These are phyloP conservation scores for Populus hybrid DNA, from an alignment of 441 rosid species.

Conservation along the genomic window DNA sequence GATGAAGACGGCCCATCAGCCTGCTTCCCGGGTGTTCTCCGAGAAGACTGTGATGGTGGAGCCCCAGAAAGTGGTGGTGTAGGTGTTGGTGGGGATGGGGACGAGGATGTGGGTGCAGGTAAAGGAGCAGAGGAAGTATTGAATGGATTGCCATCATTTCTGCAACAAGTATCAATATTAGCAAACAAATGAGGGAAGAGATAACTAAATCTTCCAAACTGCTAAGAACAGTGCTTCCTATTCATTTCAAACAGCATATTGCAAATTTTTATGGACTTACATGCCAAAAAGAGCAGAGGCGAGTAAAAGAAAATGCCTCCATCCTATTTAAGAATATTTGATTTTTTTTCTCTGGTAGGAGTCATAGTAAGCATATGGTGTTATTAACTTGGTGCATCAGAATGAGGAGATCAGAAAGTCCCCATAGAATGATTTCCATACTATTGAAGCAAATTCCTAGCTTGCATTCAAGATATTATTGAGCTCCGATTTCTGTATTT, in stretches of 20 bases:
- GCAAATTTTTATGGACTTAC: neutral
- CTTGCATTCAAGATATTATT: neutral
- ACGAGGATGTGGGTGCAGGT: constrained; percentile 51
- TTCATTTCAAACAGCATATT: neutral
- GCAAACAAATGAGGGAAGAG: constrained; percentile 12
- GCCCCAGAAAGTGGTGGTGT: constrained; percentile 35
- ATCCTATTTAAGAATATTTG: neutral
- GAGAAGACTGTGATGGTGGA: constrained; percentile 38
- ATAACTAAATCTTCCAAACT: constrained; percentile 6
- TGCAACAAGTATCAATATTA: constrained; percentile 36
- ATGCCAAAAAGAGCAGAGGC: constrained; percentile 2
- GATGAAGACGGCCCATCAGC: constrained; percentile 60
- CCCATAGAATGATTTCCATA: neutral
- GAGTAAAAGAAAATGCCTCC: neutral
- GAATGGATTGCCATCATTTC: constrained; percentile 78
- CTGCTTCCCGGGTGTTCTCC: constrained; percentile 51
- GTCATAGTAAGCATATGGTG: neutral
- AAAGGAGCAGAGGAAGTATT: constrained; percentile 48
- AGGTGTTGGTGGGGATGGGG: constrained; percentile 43
- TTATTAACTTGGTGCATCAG: neutral
- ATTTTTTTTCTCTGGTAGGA: neutral
- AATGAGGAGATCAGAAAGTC: neutral
- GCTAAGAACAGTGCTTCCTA: neutral
- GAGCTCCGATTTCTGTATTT: neutral
- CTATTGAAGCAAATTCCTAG: neutral